Base-by-base conservation (phyloP, 768 basidiomycete species). In the Strobilomyces dryophilus region DNA sequence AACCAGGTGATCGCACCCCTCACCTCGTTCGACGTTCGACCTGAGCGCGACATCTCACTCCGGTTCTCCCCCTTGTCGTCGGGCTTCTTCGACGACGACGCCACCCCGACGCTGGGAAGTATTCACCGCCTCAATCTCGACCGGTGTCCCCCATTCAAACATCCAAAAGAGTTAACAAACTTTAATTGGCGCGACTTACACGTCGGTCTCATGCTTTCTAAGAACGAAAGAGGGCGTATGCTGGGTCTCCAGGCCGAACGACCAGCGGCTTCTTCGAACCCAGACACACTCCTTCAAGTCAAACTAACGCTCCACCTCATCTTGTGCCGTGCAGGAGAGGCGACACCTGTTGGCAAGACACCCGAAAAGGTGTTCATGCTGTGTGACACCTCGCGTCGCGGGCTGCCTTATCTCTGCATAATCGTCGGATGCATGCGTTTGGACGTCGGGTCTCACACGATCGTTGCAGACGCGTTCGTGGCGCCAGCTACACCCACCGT, bases 391-490 rank as follows among this genome's bases (percentile, higher is more conserved):
- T 48, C 58, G 0, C 47, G 40, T 8, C 32, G 24, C 10, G n/a
- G 26, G 15, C 49, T 43, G 11, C 8, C 40, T 6, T 63, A 79
- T 55, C 74, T 77, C 0, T 51, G 79, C 27, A 62, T 84, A 47
- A 73, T 83, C 61, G 57, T 83, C 47, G 71, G 73, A 27, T 63
- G 67, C 10, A 59, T 81, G 41, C 68, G 77, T 10, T 64, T 78
- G 40, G 83, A 85, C 53, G 58, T 78, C 15, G 56, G 56, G 3
- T 63, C 62, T 11, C 62, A 64, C 52, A 81, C 82, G 2, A 47
- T 82, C 0, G 67, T 83, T 7, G 72, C 70, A 26, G 81, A 83
- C 53, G 70, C 73, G 3, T 82, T 71, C 57, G 72, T 79, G 9
- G 66, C 79, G 3, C 72, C 75, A 0, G 57, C 71, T 31, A 66